Conservation (phyloP, 73 alveolate genomes). For the Symbiodinium pilosum region DNA sequence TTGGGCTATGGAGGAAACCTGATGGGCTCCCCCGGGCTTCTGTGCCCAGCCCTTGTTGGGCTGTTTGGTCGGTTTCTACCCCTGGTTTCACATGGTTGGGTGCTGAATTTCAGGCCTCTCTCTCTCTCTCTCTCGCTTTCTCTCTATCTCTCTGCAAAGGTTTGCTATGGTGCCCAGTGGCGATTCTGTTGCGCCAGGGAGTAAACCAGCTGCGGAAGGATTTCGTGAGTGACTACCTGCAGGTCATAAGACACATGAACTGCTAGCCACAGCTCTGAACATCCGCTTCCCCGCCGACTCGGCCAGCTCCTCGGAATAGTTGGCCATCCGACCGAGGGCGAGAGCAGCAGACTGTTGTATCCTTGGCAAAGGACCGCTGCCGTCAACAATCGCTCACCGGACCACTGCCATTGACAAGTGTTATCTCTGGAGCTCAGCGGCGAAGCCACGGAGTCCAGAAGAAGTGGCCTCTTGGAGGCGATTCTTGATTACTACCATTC, state of each 20-base stretch:
- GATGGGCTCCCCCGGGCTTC: too few relatives aligned
- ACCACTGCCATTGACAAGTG: background rate
- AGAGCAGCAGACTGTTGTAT: conserved; percentile 99
- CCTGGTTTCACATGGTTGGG: too few relatives aligned
- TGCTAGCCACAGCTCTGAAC: background rate
- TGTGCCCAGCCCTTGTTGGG: too few relatives aligned
- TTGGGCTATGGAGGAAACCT: too few relatives aligned
- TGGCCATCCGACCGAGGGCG: conserved; percentile 99
- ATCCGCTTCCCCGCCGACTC: conserved; percentile 96
- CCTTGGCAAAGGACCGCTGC: background rate
- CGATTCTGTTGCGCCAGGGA: conserved; percentile 99
- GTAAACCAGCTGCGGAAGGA: conserved; percentile 99
- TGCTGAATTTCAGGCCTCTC: too few relatives aligned
- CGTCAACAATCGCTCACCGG: background rate
- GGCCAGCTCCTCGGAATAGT: conserved; percentile 99
- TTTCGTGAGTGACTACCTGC: conserved; percentile 98
- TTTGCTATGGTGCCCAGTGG: conserved; percentile 95
- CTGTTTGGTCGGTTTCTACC: too few relatives aligned
- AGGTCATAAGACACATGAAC: background rate
- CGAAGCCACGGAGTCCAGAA: conserved; percentile 99
- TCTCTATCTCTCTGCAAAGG: too few relatives aligned
- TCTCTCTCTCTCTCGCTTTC: too few relatives aligned
- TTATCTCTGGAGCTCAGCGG: background rate
- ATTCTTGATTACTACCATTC: background rate
- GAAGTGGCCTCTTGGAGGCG: conserved; percentile 97